phyloP scores from a whole-genome alignment of 2,329 filamentous ascomycete genomes.

The Colletotrichum sp. region DNA sequence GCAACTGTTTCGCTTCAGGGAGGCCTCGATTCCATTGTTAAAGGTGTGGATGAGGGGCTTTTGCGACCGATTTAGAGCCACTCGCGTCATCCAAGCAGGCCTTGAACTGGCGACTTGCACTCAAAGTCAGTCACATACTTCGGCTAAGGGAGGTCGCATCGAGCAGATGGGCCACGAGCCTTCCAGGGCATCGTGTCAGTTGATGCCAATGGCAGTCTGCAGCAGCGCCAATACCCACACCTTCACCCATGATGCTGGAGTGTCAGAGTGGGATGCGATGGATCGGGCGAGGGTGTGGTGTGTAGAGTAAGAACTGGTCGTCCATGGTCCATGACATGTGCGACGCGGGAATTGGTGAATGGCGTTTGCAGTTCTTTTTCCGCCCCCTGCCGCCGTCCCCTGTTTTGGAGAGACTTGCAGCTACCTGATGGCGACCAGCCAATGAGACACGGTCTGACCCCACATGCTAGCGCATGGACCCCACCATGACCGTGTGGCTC shows the following conservation, averaged over 20 bases:
- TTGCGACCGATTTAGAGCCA: background rate
- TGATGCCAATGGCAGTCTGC: background rate
- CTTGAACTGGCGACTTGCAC: background rate
- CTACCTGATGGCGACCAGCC: background rate
- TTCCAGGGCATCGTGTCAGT: background rate
- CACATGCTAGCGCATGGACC: background rate
- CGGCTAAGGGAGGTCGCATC: background rate
- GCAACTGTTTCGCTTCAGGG: background rate
- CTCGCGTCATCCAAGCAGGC: background rate
- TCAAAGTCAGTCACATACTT: background rate
- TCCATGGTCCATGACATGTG: background rate
- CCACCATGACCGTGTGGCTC: background rate
- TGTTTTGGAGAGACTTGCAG: background rate
- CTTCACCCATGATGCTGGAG: background rate
- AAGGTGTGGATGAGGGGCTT: background rate
- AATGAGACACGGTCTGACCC: background rate
- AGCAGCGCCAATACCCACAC: background rate
- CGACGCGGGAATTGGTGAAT: background rate
- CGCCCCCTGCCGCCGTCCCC: background rate
- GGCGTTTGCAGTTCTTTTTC: background rate
- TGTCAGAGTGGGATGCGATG: background rate
- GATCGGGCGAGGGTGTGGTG: background rate
- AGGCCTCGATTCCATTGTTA: background rate
- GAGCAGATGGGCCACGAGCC: background rate
- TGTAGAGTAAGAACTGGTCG: background rate